A percentile compares a stretch with the other conserved stretches of the same genome.
These are phyloP conservation scores for Clarireedia hainanense DNA, from an alignment of 2,329 filamentous ascomycete genomes.

Conservation along the genomic window DNA sequence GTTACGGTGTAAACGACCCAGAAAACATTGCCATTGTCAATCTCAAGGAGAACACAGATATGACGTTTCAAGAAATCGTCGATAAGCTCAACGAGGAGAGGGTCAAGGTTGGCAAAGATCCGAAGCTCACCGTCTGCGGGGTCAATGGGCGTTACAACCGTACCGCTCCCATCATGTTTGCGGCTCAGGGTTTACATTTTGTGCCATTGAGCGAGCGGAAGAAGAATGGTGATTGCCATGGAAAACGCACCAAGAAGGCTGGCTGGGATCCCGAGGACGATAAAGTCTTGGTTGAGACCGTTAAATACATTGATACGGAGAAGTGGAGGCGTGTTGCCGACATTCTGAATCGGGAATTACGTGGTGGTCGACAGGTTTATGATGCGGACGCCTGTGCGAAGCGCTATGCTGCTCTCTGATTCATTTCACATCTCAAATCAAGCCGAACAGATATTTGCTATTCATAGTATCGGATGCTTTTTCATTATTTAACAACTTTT, in stretches of 20 bases:
- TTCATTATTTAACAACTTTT: neutral
- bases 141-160: constrained; percentile 26
- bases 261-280: constrained; percentile 19
- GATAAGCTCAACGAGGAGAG: constrained; percentile 19
- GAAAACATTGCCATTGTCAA: constrained; percentile 29
- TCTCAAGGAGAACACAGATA: constrained; percentile 18
- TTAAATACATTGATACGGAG: constrained; percentile 13
- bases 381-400: constrained; percentile 3
- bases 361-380: neutral
- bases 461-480: neutral
- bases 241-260: neutral
- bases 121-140: constrained; percentile 18
- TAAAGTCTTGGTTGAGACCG: constrained; percentile 12
- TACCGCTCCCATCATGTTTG: constrained; percentile 27
- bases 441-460: neutral
- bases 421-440: neutral
- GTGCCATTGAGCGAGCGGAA: constrained; percentile 18
- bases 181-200: constrained; percentile 20
- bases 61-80: constrained; percentile 20
- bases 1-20: constrained; percentile 26
- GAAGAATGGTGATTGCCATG: constrained; percentile 3
- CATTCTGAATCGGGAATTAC: constrained; percentile 1
- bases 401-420: constrained; percentile 5
- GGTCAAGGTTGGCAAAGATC: constrained; percentile 13
- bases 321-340: constrained; percentile 21